A percentile compares a stretch with the other conserved stretches of the same genome.
Evolutionary conservation across 768 basidiomycete species (phyloP).

Genomic region (Rhizopogon vesiculosus): DNA sequence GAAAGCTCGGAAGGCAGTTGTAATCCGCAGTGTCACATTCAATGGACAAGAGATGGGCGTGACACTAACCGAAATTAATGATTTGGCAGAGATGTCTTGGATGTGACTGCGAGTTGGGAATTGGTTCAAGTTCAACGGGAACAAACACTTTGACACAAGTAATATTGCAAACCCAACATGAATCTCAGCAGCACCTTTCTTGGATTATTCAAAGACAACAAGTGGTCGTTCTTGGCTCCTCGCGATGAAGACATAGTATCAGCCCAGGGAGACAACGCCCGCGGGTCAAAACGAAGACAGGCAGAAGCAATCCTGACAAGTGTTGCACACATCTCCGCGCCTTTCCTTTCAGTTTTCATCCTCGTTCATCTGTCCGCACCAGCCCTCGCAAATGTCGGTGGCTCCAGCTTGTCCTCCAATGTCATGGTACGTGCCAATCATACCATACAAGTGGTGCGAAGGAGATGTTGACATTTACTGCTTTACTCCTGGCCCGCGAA

Average conservation of each 20-base stretch:
- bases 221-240: not conserved
- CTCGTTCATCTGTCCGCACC: slow-evolving; percentile 77
- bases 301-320: slow-evolving; percentile 40
- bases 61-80: too few relatives aligned
- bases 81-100: too few relatives aligned
- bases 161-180: not conserved
- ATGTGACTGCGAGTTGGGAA: too few relatives aligned
- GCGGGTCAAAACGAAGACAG: not conserved
- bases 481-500: slow-evolving; percentile 19
- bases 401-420: slow-evolving; percentile 61
- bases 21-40: not conserved
- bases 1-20: not conserved
- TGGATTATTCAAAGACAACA: not conserved
- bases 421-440: slow-evolving; percentile 54
- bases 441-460: not conserved
- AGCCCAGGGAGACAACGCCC: not conserved
- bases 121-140: too few relatives aligned
- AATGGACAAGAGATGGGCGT: too few relatives aligned
- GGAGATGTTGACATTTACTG: not conserved
- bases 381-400: slow-evolving; percentile 64
- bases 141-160: too few relatives aligned
- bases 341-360: slow-evolving; percentile 75
- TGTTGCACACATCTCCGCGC: slow-evolving; percentile 62
- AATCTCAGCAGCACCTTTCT: not conserved
- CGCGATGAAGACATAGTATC: not conserved